Conservation (phyloP, 2,329 filamentous ascomycete species). For the Diplodia mutila region DNA sequence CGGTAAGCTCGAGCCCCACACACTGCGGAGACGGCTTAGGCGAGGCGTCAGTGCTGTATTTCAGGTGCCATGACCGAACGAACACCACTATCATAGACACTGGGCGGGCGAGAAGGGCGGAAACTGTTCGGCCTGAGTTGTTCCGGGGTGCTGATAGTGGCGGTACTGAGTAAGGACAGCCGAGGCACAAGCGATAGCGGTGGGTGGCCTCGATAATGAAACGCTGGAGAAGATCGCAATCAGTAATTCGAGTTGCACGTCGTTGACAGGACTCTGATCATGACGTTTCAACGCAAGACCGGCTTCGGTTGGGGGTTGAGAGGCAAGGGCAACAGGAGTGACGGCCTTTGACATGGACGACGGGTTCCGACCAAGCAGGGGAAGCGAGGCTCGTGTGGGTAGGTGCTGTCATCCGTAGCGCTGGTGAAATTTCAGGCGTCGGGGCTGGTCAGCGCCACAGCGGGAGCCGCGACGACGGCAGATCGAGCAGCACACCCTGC, state of each 20-base stretch:
- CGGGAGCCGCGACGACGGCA: slow-evolving; percentile 5
- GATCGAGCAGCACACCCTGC: slow-evolving; percentile 18
- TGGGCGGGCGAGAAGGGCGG: too few relatives aligned
- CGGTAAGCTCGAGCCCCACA: background rate
- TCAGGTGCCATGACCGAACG: background rate
- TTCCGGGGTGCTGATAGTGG: slow-evolving; percentile 8
- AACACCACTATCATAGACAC: background rate
- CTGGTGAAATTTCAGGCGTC: slow-evolving; percentile 13
- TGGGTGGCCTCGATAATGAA: background rate
- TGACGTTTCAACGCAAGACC: background rate
- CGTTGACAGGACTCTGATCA: background rate
- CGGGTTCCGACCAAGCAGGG: background rate
- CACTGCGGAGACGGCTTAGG: background rate
- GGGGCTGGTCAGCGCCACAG: background rate
- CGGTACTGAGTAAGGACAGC: background rate
- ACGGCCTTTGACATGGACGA: background rate
- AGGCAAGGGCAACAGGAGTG: background rate
- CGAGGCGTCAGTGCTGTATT: background rate
- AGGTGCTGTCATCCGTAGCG: background rate
- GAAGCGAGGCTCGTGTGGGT: slow-evolving; percentile 5
- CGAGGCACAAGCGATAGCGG: background rate
- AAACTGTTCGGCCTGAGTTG: background rate
- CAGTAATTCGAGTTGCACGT: background rate
- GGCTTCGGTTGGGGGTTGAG: background rate
- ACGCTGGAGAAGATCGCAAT: background rate